phyloP scores from a whole-genome alignment of 257 asterid species.

The Capsicum rhomboideum region DNA sequence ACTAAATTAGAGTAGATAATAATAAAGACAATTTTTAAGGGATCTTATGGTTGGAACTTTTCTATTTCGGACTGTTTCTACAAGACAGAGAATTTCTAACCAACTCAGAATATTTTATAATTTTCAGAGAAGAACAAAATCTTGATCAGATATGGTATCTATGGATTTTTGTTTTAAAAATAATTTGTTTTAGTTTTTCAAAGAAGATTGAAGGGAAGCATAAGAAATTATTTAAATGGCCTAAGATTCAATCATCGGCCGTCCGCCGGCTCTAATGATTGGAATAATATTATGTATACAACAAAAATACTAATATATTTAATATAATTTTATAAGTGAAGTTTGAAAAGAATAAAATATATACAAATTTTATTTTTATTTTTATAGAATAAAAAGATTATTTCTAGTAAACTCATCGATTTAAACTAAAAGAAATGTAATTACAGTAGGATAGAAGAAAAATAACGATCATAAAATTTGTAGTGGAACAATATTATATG shows the following conservation, averaged over 20 bases:
- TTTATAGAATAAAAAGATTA: too few relatives aligned
- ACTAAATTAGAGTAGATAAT: not conserved
- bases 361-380: too few relatives aligned
- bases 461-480: too few relatives aligned
- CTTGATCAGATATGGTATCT: conserved; percentile 7
- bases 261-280: conserved; percentile 8
- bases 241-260: not conserved
- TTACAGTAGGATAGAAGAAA: too few relatives aligned
- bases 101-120: not conserved
- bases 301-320: not conserved
- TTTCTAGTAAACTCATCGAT: too few relatives aligned
- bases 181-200: not conserved
- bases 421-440: too few relatives aligned
- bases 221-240: not conserved
- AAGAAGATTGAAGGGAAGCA: not conserved
- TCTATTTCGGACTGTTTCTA: not conserved
- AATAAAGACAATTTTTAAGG: not conserved
- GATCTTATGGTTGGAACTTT: not conserved
- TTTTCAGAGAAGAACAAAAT: not conserved
- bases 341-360: too few relatives aligned
- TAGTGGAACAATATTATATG: too few relatives aligned
- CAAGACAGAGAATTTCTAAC: not conserved
- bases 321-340: too few relatives aligned
- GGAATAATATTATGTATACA: not conserved
- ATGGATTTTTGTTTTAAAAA: not conserved